These are phyloP conservation scores for Leccinum ochraceum DNA, from an alignment of 768 basidiomycete species.

Conservation along the genomic window DNA sequence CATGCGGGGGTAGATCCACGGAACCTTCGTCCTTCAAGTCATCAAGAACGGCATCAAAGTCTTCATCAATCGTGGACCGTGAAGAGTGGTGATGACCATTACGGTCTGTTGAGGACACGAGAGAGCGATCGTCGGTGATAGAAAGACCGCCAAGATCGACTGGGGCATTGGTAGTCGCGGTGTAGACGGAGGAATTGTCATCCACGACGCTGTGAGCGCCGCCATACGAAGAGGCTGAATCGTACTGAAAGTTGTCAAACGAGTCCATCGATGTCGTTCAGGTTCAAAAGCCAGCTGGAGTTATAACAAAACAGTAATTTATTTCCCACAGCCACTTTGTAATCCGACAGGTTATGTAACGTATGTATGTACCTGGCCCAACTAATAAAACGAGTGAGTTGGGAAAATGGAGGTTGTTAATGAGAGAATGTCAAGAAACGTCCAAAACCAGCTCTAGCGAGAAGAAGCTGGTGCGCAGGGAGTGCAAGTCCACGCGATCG, in stretches of 20 bases:
- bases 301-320: constrained; percentile 22
- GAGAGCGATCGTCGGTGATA: constrained; percentile 61
- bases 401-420: constrained; percentile 4
- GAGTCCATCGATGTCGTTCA: constrained; percentile 59
- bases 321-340: constrained; percentile 28
- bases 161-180: constrained; percentile 59
- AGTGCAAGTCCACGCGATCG: neutral
- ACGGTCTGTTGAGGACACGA: constrained; percentile 41
- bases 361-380: constrained; percentile 5
- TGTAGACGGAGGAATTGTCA: constrained; percentile 81
- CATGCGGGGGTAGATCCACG: constrained; percentile 86
- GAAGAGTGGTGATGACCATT: constrained; percentile 37
- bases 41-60: constrained; percentile 87
- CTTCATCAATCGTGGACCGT: constrained; percentile 61
- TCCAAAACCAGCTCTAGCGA: constrained; percentile 1
- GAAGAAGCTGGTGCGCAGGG: neutral
- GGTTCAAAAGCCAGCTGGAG: constrained; percentile 5
- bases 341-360: constrained; percentile 6
- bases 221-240: constrained; percentile 81
- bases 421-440: constrained; percentile 17
- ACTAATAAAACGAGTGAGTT: constrained; percentile 13
- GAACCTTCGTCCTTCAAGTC: constrained; percentile 82
- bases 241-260: constrained; percentile 85
- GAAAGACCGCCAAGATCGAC: constrained; percentile 71
- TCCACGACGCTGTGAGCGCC: constrained; percentile 67